A percentile compares a stretch with the other conserved stretches of the same genome.
phyloP scores from a whole-genome alignment of 2,329 filamentous ascomycete genomes.

The Clonostachys rhizophaga region DNA sequence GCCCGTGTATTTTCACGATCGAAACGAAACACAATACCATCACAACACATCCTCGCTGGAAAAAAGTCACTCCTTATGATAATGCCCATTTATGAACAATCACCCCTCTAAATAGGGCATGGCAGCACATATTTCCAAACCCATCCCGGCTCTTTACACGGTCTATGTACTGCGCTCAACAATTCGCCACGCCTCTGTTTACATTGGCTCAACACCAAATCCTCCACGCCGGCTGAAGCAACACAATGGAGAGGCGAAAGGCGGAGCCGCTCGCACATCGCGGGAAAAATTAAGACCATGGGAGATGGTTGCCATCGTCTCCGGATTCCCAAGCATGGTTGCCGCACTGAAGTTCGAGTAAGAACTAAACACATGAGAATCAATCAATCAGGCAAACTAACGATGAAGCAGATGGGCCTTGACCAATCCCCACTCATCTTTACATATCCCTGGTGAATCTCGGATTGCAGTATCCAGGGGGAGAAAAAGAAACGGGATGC shows the following conservation, averaged over 20 bases:
- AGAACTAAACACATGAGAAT: constrained; percentile 19
- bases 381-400: background rate
- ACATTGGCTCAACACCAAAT: constrained; percentile 90
- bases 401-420: constrained; percentile 71
- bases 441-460: constrained; percentile 66
- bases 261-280: constrained; percentile 76
- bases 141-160: constrained; percentile 84
- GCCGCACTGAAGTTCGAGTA: constrained; percentile 94
- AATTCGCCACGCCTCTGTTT: constrained; percentile 65
- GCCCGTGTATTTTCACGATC: no score
- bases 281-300: constrained; percentile 69
- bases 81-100: no score
- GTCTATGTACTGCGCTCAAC: constrained; percentile 90
- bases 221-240: constrained; percentile 80
- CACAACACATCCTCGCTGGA: no score
- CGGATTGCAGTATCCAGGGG: constrained; percentile 50
- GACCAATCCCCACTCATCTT: constrained; percentile 76
- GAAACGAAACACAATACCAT: no score
- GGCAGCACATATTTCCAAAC: constrained; percentile 24
- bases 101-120: background rate
- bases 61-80: no score
- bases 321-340: constrained; percentile 82
- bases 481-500: constrained; percentile 47
- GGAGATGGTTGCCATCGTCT: constrained; percentile 85
- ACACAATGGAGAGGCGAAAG: constrained; percentile 81